Percentiles rank a stretch among this genome's conserved stretches.
Conservation (phyloP, 2,329 filamentous ascomycete species). For the Arthrinium phaeospermum region DNA sequence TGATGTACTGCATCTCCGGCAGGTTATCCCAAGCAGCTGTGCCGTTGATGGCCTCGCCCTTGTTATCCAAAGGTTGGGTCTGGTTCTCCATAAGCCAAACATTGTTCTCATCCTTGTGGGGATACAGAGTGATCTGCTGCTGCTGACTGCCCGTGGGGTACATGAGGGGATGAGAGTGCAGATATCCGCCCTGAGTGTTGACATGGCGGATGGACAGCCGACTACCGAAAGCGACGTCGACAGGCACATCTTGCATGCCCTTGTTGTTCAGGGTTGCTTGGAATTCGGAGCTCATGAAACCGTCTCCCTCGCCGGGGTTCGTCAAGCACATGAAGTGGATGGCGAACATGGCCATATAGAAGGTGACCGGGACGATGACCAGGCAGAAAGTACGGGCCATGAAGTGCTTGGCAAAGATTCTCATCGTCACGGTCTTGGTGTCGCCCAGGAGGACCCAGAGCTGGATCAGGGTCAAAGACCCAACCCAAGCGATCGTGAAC, state of each 20-base stretch:
- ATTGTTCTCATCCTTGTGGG: conserved; percentile 99
- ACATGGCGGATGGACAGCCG: conserved; percentile 86
- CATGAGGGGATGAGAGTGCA: conserved; percentile 97
- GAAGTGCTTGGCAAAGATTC: conserved; percentile 92
- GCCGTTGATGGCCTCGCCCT: conserved; percentile 80
- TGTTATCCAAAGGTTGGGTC: conserved; percentile 81
- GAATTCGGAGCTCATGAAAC: conserved; percentile 99
- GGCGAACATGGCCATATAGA: conserved; percentile 97
- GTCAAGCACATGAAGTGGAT: conserved; percentile 94
- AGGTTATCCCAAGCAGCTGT: conserved; percentile 83
- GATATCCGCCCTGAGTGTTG: conserved; percentile 96
- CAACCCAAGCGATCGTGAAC: conserved; percentile 99
- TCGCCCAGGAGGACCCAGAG: conserved; percentile 96
- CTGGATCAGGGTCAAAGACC: conserved; percentile 86
- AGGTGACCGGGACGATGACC: conserved; percentile 83
- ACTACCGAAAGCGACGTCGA: conserved; percentile 89
- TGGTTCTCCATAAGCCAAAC: conserved; percentile 89
- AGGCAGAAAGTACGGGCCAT: conserved; percentile 90
- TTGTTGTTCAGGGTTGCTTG: conserved; percentile 97
- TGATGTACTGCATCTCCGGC: conserved; percentile 69
- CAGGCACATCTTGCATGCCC: conserved; percentile 92
- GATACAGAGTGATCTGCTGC: conserved; percentile 97
- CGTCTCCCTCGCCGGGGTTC: conserved; percentile 96
- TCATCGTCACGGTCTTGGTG: conserved; percentile 80
- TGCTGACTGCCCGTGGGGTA: conserved; percentile 98